A percentile compares a stretch with the other conserved stretches of the same genome.
Conservation (phyloP, 164 flowering plant genomes). For the Amborella trichopoda region DNA sequence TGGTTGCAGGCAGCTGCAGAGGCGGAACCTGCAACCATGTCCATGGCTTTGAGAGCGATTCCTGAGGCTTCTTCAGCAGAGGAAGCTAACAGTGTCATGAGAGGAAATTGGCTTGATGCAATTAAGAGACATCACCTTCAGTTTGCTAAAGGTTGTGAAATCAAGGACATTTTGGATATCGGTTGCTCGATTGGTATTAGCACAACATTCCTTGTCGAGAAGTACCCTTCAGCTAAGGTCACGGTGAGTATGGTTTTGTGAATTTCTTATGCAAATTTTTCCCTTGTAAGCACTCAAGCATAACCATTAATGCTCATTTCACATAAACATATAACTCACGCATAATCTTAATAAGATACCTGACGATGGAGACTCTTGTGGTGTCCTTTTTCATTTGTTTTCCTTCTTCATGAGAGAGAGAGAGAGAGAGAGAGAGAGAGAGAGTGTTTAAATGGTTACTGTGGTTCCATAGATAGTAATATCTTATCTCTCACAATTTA, state of each 20-base stretch:
- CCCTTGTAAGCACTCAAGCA: too few relatives aligned
- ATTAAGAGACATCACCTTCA: slow-evolving; percentile 41
- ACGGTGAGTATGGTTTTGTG: slow-evolving; percentile 24
- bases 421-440: too few relatives aligned
- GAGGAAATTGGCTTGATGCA: slow-evolving; percentile 56
- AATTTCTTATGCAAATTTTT: too few relatives aligned
- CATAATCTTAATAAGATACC: too few relatives aligned
- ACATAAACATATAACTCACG: too few relatives aligned
- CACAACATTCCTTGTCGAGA: slow-evolving; percentile 48
- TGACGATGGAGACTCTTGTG: too few relatives aligned
- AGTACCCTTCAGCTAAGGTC: slow-evolving; percentile 44
- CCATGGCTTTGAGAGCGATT: slow-evolving; percentile 45
- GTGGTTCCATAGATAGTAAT: too few relatives aligned
- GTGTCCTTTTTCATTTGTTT: too few relatives aligned
- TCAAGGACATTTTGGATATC: slow-evolving; percentile 42
- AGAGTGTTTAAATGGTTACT: too few relatives aligned
- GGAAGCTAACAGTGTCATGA: slow-evolving; percentile 43
- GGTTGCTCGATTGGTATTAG: slow-evolving; percentile 72
- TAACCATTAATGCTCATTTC: too few relatives aligned
- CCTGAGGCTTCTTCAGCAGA: slow-evolving; percentile 48
- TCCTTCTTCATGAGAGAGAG: too few relatives aligned
- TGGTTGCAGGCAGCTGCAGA: slow-evolving; percentile 90
- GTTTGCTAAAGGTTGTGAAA: slow-evolving; percentile 26
- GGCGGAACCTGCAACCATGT: slow-evolving; percentile 64
- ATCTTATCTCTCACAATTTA: too few relatives aligned